phyloP scores from a whole-genome alignment of 2,329 filamentous ascomycete species.

The Fusarium mangiferae region DNA sequence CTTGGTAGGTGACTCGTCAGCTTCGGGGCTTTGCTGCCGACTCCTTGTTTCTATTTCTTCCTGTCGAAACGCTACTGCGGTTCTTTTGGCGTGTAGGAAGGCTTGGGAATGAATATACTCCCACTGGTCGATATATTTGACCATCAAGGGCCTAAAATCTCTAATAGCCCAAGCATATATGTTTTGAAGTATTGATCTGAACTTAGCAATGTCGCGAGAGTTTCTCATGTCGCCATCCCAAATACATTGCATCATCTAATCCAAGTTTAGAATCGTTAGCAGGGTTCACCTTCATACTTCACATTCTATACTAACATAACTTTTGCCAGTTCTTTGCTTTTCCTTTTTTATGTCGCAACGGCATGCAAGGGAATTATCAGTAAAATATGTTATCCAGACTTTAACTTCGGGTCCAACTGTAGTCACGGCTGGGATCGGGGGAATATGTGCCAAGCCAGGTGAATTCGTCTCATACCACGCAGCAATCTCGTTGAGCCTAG shows the following conservation, averaged over 20 bases:
- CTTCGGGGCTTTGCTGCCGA: background rate
- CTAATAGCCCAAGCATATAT: background rate
- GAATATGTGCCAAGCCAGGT: conserved; percentile 4
- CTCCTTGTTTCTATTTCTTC: background rate
- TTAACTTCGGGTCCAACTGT: conserved; percentile 30
- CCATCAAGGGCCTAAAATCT: background rate
- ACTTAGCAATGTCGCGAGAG: background rate
- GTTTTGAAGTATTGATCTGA: background rate
- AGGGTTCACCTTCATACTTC: background rate
- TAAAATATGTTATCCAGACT: conserved; percentile 32
- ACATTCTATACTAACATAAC: background rate
- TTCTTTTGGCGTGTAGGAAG: accelerated
- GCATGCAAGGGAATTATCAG: background rate
- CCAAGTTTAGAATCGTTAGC: background rate
- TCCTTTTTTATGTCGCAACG: background rate
- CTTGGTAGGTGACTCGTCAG: background rate
- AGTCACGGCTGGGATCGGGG: conserved; percentile 28
- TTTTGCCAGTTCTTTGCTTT: background rate
- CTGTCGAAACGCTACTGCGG: background rate
- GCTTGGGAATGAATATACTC: accelerated
- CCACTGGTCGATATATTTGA: background rate
- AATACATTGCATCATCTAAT: background rate
- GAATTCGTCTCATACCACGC: background rate
- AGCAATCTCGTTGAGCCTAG: conserved; percentile 11
- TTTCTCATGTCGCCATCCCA: background rate